Conservation (phyloP, 306 rosid species). For the Phaseolus lunatus region DNA sequence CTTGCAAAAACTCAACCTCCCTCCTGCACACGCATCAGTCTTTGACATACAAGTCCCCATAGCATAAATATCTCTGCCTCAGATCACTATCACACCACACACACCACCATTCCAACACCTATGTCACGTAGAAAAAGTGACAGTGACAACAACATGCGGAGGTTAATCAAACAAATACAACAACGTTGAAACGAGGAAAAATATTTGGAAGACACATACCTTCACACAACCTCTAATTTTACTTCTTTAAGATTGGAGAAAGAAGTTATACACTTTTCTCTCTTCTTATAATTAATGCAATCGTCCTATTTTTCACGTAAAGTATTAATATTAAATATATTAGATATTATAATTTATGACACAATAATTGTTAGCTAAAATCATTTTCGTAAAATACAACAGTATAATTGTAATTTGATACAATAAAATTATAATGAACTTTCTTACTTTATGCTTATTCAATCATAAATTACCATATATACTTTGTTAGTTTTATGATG, state of each 20-base stretch:
- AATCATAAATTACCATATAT: not conserved
- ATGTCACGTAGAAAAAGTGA: constrained; percentile 7
- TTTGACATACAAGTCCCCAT: constrained; percentile 83
- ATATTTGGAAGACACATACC: not conserved
- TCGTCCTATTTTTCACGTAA: not conserved
- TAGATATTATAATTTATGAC: not conserved
- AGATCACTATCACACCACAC: constrained; percentile 35
- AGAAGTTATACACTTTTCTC: not conserved
- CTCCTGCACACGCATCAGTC: constrained; percentile 60
- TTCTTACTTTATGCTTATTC: not conserved
- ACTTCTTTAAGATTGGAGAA: not conserved
- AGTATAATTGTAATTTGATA: not conserved
- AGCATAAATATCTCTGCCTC: constrained; percentile 40
- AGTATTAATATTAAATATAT: not conserved
- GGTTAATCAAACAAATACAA: not conserved
- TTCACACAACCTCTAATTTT: constrained; percentile 29
- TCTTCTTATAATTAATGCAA: not conserved
- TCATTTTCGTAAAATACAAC: not conserved
- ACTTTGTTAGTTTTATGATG: too few species aligned
- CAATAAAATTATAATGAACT: not conserved
- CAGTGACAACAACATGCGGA: not conserved
- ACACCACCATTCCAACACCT: constrained; percentile 23
- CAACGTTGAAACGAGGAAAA: not conserved
- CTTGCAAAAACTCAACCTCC: constrained; percentile 51
- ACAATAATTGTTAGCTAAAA: not conserved